A percentile compares a stretch with the other conserved stretches of the same genome.
Conservation (phyloP, 1,139 yeast species). For the Komagataea norvegica region DNA sequence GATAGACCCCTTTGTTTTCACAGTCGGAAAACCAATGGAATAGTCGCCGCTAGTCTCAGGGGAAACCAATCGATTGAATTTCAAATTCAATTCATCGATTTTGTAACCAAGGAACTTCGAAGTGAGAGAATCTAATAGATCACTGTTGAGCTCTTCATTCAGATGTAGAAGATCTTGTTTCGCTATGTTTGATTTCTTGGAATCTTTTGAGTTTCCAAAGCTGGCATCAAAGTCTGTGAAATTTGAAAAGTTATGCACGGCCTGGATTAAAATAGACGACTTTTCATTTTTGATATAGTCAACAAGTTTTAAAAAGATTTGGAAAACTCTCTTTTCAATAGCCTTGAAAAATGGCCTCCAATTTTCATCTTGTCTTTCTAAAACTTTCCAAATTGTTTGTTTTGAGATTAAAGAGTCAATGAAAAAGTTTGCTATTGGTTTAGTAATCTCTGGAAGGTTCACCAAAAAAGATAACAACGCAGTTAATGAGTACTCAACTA, state of each 20-base stretch:
- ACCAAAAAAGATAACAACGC: slow-evolving; percentile 42
- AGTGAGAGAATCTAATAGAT: slow-evolving; percentile 3
- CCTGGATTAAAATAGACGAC: slow-evolving; percentile 40
- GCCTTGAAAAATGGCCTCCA: slow-evolving; percentile 14
- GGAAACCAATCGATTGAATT: background rate
- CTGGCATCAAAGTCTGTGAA: slow-evolving; percentile 23
- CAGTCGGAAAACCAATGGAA: slow-evolving; percentile 18
- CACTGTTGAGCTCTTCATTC: slow-evolving; percentile 1
- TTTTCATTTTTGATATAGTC: slow-evolving; percentile 40
- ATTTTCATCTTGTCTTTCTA: slow-evolving; percentile 21
- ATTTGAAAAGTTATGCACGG: slow-evolving; percentile 41
- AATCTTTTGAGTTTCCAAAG: background rate
- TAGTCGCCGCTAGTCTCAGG: slow-evolving; percentile 14
- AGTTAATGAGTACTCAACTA: slow-evolving; percentile 43
- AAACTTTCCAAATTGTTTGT: slow-evolving; percentile 27
- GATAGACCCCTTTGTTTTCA: slow-evolving; percentile 20
- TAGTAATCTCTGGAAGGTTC: slow-evolving; percentile 29
- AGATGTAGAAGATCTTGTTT: slow-evolving; percentile 9
- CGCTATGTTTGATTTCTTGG: too few species aligned
- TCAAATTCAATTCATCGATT: slow-evolving; percentile 8
- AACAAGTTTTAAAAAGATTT: slow-evolving; percentile 38
- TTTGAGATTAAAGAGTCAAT: slow-evolving; percentile 40
- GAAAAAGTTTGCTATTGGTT: slow-evolving; percentile 39
- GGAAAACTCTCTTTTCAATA: slow-evolving; percentile 39
- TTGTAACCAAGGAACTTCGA: slow-evolving; percentile 11